These are phyloP conservation scores for Rhododendron griersonianum DNA, from an alignment of 148 eudicot species.

Conservation along the genomic window DNA sequence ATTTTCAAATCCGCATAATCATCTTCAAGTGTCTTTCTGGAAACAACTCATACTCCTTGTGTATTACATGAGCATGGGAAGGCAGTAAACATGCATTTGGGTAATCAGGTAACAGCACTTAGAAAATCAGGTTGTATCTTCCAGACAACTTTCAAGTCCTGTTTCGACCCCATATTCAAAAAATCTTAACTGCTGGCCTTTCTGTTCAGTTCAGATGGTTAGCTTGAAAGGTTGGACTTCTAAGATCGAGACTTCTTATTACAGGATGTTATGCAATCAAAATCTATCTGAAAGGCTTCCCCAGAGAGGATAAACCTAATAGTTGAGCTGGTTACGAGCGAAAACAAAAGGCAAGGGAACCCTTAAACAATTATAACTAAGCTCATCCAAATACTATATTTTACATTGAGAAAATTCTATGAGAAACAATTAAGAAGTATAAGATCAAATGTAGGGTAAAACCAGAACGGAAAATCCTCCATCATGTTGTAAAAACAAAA, in stretches of 20 bases:
- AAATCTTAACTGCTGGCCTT: neutral
- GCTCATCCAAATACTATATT: neutral
- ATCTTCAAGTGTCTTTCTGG: neutral
- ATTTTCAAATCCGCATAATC: neutral
- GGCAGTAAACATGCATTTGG: neutral
- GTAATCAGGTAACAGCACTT: neutral
- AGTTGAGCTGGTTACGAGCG: neutral
- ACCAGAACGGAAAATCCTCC: neutral
- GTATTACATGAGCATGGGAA: neutral
- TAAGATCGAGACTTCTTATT: neutral
- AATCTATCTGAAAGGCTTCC: neutral
- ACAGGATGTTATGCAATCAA: neutral
- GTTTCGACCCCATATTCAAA: neutral
- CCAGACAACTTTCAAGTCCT: neutral
- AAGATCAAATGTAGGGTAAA: neutral
- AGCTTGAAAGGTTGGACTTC: neutral
- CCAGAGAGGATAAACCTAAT: neutral
- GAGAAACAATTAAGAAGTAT: neutral
- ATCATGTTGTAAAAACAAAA: neutral
- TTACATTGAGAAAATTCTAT: neutral
- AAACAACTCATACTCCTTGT: neutral
- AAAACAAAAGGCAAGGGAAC: neutral
- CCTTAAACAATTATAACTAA: neutral
- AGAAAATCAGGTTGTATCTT: neutral
- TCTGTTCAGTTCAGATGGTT: neutral